Percentiles rank a stretch among this genome's conserved stretches.
phyloP scores from a whole-genome alignment of 2,329 filamentous ascomycete species.

The Aspergillus vadensis region DNA sequence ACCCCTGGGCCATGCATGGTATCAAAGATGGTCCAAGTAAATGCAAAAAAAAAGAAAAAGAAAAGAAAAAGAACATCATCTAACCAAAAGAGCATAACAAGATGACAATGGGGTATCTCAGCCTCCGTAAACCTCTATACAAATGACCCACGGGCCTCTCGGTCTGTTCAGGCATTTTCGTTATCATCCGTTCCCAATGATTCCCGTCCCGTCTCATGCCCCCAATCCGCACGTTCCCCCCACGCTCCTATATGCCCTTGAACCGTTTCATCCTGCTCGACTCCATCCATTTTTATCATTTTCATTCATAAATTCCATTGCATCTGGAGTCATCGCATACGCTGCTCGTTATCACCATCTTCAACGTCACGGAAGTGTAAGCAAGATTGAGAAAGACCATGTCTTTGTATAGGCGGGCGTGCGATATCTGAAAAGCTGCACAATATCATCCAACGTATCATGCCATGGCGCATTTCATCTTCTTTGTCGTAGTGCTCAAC shows the following conservation, averaged over 20 bases:
- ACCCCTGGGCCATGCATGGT: conserved; percentile 2
- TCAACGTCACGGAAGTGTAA: neutral
- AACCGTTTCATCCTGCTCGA: conserved; percentile 10
- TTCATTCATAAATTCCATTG: conserved; percentile 18
- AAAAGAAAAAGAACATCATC: neutral
- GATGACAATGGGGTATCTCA: conserved; percentile 21
- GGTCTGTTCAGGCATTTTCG: neutral
- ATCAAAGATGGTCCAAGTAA: neutral
- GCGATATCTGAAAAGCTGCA: neutral
- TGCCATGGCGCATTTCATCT: conserved; percentile 2
- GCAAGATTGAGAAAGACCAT: neutral
- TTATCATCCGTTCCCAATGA: neutral
- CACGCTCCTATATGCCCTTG: neutral
- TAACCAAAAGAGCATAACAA: conserved; percentile 16
- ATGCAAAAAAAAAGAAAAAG: neutral
- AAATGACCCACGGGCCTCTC: neutral
- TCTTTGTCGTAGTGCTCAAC: conserved; percentile 14
- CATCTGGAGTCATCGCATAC: conserved; percentile 9
- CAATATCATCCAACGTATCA: neutral
- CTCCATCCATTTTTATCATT: conserved; percentile 15
- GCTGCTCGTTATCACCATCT: conserved; percentile 16
- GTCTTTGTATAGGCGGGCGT: too few relatives aligned
- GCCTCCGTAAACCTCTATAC: conserved; percentile 17
- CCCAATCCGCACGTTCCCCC: neutral
- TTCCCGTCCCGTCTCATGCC: neutral